Conservation (phyloP, 352 stramenopile genomes). For the Pythium coloratum region DNA sequence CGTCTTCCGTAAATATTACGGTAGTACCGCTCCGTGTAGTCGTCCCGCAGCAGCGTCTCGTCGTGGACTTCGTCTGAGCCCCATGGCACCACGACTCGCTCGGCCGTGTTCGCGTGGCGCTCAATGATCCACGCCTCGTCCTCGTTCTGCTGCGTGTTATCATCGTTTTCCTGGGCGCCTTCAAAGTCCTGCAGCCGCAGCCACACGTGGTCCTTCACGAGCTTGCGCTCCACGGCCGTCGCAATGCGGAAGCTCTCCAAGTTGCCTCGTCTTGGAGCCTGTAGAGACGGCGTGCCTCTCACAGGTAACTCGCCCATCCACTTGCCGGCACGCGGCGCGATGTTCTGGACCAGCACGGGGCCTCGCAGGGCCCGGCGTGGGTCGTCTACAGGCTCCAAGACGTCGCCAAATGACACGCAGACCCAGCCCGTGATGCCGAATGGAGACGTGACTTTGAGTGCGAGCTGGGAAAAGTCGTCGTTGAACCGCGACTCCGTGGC, state of each 20-base stretch:
- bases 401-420: constrained; percentile 54
- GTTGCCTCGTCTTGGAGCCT: constrained; percentile 51
- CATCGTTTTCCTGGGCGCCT: constrained; percentile 18
- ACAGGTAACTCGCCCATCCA: constrained; percentile 63
- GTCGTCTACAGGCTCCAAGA: constrained; percentile 56
- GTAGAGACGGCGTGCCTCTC: constrained; percentile 58
- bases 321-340: constrained; percentile 53
- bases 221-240: constrained; percentile 56
- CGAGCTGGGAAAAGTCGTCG: constrained; percentile 65
- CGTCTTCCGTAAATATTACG: constrained; percentile 65
- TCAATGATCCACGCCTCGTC: constrained; percentile 73
- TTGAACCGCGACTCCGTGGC: constrained; percentile 70
- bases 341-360: constrained; percentile 66
- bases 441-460: constrained; percentile 64
- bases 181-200: constrained; percentile 33
- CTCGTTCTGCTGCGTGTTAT: constrained; percentile 18
- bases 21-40: constrained; percentile 58
- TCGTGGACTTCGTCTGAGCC: constrained; percentile 35
- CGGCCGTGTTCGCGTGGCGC: constrained; percentile 67
- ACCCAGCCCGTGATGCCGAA: constrained; percentile 71
- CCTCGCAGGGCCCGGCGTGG: constrained; percentile 32
- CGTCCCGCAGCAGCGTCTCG: constrained; percentile 15
- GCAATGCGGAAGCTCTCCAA: constrained; percentile 61
- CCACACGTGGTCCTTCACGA: constrained; percentile 79
- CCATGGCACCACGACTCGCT: constrained; percentile 66